phyloP scores from a whole-genome alignment of 2,329 filamentous ascomycete species.

The Phaeosphaeria sp. region DNA sequence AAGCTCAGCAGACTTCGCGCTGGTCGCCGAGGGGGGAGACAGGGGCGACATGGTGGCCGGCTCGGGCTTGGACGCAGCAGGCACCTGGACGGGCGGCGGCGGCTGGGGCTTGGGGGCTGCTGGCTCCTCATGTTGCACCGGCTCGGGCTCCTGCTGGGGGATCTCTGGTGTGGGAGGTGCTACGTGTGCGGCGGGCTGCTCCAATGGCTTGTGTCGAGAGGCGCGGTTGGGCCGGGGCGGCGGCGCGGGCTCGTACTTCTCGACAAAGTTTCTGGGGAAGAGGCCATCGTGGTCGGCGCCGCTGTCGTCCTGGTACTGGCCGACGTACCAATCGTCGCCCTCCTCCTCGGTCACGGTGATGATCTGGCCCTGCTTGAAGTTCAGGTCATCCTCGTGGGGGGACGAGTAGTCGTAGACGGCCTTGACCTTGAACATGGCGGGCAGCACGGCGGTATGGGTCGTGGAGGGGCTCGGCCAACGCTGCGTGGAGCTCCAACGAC shows the following conservation, averaged over 20 bases:
- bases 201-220: constrained; percentile 55
- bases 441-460: background rate
- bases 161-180: constrained; percentile 37
- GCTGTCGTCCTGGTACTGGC: constrained; percentile 79
- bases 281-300: constrained; percentile 82
- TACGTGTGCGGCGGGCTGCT: constrained; percentile 36
- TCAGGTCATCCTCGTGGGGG: constrained; percentile 91
- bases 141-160: constrained; percentile 35
- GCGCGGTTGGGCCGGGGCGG: constrained; percentile 83
- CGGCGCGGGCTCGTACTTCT: constrained; percentile 89
- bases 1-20: constrained; percentile 25
- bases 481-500: constrained; percentile 3
- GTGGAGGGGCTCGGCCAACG: constrained; percentile 6
- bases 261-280: constrained; percentile 96
- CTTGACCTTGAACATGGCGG: constrained; percentile 81
- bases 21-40: constrained; percentile 35
- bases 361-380: constrained; percentile 82
- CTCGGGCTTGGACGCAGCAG: constrained; percentile 30
- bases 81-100: constrained; percentile 41
- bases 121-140: constrained; percentile 30
- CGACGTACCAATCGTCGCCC: constrained; percentile 91
- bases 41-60: constrained; percentile 33
- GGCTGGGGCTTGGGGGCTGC: constrained; percentile 48
- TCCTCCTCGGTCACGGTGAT: constrained; percentile 94
- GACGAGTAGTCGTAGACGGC: constrained; percentile 94